A percentile compares a stretch with the other conserved stretches of the same genome.
phyloP scores from a whole-genome alignment of 2,329 filamentous ascomycete species.

The Ophiostoma perfectum region DNA sequence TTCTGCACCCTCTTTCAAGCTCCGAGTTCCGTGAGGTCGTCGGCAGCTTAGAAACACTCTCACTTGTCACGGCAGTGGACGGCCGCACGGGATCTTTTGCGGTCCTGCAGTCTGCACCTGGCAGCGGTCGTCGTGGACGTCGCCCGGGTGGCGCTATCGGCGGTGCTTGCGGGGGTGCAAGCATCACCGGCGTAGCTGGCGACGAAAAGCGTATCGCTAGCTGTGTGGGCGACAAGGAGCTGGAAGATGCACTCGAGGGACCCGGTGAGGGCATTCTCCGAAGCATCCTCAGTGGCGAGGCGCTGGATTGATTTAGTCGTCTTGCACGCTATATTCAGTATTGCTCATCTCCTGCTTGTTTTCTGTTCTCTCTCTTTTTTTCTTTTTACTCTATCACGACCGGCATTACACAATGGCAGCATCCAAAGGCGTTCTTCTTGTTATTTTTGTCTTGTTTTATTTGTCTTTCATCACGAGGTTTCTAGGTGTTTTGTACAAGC shows the following conservation, averaged over 20 bases:
- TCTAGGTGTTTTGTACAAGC: not conserved
- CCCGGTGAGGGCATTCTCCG: slow-evolving; percentile 56
- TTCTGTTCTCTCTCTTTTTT: slow-evolving; percentile 7
- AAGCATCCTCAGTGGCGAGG: slow-evolving; percentile 58
- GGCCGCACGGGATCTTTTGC: slow-evolving; percentile 64
- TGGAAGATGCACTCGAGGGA: slow-evolving; percentile 63
- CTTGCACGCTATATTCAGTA: not conserved
- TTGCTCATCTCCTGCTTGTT: not conserved
- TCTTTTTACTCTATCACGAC: not conserved
- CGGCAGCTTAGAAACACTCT: slow-evolving; percentile 80
- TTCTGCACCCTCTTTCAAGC: slow-evolving; percentile 80
- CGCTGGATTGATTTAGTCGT: slow-evolving; percentile 43
- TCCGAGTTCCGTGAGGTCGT: slow-evolving; percentile 94
- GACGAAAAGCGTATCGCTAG: slow-evolving; percentile 78
- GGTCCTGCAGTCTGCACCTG: slow-evolving; percentile 63
- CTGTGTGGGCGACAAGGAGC: slow-evolving; percentile 73
- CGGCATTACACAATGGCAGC: not conserved
- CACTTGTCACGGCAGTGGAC: slow-evolving; percentile 66
- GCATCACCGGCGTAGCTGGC: slow-evolving; percentile 47
- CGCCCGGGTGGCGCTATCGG: slow-evolving; percentile 47
- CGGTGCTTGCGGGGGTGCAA: slow-evolving; percentile 64
- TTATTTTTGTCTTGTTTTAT: not conserved
- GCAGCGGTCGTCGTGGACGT: slow-evolving; percentile 35
- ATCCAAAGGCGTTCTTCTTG: not conserved
- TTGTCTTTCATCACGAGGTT: not conserved